Base-by-base conservation (phyloP, 495 filamentous ascomycete species). In the Penicillium psychrofluorescens region DNA sequence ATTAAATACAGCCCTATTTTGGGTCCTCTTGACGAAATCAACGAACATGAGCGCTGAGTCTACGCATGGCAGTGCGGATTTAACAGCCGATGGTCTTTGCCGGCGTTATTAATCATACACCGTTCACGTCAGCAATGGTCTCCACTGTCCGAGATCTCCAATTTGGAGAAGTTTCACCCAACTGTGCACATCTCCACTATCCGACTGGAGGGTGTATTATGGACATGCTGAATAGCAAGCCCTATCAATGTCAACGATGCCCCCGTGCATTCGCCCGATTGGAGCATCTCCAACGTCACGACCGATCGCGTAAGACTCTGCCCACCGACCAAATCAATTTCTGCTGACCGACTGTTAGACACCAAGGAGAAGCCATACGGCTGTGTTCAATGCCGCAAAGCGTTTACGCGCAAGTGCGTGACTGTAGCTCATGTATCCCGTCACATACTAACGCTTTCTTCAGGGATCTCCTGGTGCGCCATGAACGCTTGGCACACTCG, bases 281-380 rank as follows among this genome's bases (percentile, higher is more conserved):
- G 16, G 67, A 71, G 40, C 67, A 71, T 62, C 55, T 71, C 13
- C 65, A 68, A 49, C 60, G 67, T 11, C 67, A 71, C 44, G 62
- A 71, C 45, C 62, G 67, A 33, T 68, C 63, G n/a, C 67, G 67
- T 71, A 62, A 37, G 53, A 0, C 22, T 22, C 4, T 22, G 22
- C 6, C 22, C 22, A 22, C 22, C 22, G 4, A 3, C 22, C 2
- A 22, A 22, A 22, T 22, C 22, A 0, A 6, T 6, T 22, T 22
- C 22, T 22, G 22, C 22, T 22, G 4, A 22, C 4, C 22, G 2
- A 4, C 22, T 22, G 22, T 22, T 39, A 71, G 67, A 71, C 41
- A 71, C 67, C 9, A 71, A 68, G 31, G 67, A 71, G 44, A 71
- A 71, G 40, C 67, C 67, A 1, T 71, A 60, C 40, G 39, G 38